Percentiles rank a stretch among this genome's conserved stretches.
phyloP scores from a whole-genome alignment of 2,329 filamentous ascomycete species.

The Cytospora chrysosperma region DNA sequence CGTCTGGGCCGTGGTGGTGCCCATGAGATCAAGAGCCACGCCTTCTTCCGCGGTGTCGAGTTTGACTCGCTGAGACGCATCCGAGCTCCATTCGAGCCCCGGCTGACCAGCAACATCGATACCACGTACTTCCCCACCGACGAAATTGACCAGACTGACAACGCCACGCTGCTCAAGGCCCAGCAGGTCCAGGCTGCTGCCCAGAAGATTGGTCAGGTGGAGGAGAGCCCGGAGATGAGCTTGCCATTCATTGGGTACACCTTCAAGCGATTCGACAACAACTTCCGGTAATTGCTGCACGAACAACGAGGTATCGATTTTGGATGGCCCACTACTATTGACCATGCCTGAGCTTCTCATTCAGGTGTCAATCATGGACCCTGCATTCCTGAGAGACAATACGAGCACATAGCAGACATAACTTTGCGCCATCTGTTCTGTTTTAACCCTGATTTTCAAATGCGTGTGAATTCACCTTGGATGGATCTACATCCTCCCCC shows the following conservation, averaged over 20 bases:
- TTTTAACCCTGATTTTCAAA: background rate
- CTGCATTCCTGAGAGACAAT: background rate
- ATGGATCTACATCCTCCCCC: background rate
- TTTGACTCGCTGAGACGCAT: conserved; percentile 92
- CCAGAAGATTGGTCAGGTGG: conserved; percentile 41
- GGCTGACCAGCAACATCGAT: conserved; percentile 88
- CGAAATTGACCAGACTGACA: conserved; percentile 96
- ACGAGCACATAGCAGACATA: background rate
- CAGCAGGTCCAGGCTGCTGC: conserved; percentile 63
- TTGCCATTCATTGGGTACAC: conserved; percentile 95
- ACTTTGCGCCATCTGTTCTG: background rate
- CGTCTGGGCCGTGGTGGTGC: conserved; percentile 85
- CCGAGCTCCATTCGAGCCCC: conserved; percentile 92
- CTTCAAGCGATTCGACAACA: conserved; percentile 91
- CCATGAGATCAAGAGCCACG: conserved; percentile 87
- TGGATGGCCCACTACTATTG: background rate
- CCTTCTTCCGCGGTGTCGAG: conserved; percentile 95
- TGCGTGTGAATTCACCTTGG: conserved; percentile 1
- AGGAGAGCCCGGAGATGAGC: conserved; percentile 90
- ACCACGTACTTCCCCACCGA: conserved; percentile 99
- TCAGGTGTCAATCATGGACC: background rate
- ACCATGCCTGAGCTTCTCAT: background rate
- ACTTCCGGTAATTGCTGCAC: conserved; percentile 53
- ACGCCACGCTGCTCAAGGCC: conserved; percentile 79
- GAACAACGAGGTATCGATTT: background rate